Percentiles rank a stretch among this genome's conserved stretches.
Conservation (phyloP, 2,329 filamentous ascomycete genomes). For the Pezizomycotina sp. region DNA sequence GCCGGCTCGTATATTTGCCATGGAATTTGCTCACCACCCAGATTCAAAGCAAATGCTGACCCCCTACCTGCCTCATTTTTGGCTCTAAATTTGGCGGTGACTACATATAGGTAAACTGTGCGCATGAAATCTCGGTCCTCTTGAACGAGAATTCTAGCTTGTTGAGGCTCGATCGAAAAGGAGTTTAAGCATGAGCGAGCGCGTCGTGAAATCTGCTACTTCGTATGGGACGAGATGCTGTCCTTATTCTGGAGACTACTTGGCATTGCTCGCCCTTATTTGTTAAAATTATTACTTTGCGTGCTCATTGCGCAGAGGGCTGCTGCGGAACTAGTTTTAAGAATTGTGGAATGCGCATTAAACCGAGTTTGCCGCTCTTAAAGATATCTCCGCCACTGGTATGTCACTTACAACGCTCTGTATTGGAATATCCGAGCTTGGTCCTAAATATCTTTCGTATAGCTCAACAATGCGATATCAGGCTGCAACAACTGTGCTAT, state of each 20-base stretch:
- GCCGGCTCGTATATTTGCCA: no score
- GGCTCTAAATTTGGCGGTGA: no score
- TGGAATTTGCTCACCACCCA: no score
- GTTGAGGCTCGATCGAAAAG: constrained; percentile 65
- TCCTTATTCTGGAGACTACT: constrained; percentile 21
- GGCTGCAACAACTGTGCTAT: constrained; percentile 94
- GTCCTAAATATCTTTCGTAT: constrained; percentile 11
- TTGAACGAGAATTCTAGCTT: constrained; percentile 81
- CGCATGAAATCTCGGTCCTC: constrained; percentile 69
- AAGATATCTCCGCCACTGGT: constrained; percentile 77
- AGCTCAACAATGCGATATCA: constrained; percentile 92
- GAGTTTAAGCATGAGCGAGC: constrained; percentile 79
- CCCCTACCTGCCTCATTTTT: no score
- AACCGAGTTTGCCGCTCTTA: constrained; percentile 64
- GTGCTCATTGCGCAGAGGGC: constrained; percentile 64
- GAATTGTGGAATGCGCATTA: constrained; percentile 68
- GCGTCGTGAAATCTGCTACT: constrained; percentile 81
- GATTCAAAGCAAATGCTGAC: no score
- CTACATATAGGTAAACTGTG: constrained; percentile 92
- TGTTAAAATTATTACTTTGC: constrained; percentile 46
- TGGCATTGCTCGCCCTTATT: constrained; percentile 22
- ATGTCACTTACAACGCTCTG: constrained; percentile 14
- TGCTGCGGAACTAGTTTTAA: constrained; percentile 60
- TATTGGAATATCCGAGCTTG: constrained; percentile 3
- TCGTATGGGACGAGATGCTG: constrained; percentile 48